Base-by-base conservation (phyloP, 139 green algal species). In the Asterochloris erici region DNA sequence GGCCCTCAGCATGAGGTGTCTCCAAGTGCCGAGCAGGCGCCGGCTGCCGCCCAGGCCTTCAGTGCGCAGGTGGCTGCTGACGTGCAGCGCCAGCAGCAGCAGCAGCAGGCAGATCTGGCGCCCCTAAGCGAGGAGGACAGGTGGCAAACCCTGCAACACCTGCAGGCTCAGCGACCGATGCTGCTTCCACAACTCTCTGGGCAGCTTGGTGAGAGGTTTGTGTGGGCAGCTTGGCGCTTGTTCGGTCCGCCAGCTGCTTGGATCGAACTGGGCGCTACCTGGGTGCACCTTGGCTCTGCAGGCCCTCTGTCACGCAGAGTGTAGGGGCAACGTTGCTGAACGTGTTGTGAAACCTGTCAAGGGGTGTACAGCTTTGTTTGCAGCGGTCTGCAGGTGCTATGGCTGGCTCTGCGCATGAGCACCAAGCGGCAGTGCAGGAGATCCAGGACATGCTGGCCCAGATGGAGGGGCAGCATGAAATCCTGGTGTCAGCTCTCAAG, bases 1-100 rank as follows among this genome's bases (percentile, higher is more conserved):
- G 19, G 17, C 19, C 66, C 17, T 24, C 66, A 71, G 66, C 66
- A 71, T 2, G 4, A 10, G 9, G 19, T 24, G 66, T 24, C 66
- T 26, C 66, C 66, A 10, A 26, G 17, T 9, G 1, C 19, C 66
- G 21, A 21, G 21, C 19, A 4, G 66, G 19, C 21, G 66, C 66
- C 21, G 66, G 21, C 66, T 71, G 1, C 21, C 10, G 66, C 21
- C 6, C 17, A 21, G 24, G 47, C 76, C 23, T 70, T 62, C 24
- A 80, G 76, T 70, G 11, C 54, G 0, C 68, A 62, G 76, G 24
- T 80, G 24, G 76, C 61, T 61, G 76, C 69, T 12, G 0, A 69
- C 10, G n/a, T 80, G 60, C 68, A 29, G 79, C 47, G n/a, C 12
- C 79, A 73, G 17, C 12, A 78, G 19, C 79, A 83, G 69, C 21